phyloP scores from a whole-genome alignment of 2,329 filamentous ascomycete species.

The Reticulascus tulasneorum region DNA sequence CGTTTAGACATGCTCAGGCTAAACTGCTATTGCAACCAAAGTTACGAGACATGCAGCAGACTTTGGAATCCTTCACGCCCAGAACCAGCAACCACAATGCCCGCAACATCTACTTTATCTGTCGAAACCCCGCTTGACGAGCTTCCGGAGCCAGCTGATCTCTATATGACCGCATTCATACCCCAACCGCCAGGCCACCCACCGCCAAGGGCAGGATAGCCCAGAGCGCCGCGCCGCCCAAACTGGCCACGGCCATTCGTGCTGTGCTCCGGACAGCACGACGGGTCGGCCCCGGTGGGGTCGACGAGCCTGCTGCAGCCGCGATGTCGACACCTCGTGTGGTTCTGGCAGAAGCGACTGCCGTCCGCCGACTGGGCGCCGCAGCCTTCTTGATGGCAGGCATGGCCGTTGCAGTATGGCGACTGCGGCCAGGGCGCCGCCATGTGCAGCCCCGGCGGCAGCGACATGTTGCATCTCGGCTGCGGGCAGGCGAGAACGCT shows the following conservation, averaged over 20 bases:
- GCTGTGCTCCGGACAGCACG: constrained; percentile 8
- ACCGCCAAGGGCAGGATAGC: constrained; percentile 1
- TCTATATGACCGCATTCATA: constrained; percentile 7
- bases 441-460: neutral
- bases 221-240: constrained; percentile 2
- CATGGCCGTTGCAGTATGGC: constrained; percentile 10
- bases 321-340: constrained; percentile 7
- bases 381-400: constrained; percentile 7
- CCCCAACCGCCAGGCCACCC: constrained; percentile 8
- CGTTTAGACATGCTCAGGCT: too few relatives aligned
- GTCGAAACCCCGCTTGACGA: too few relatives aligned
- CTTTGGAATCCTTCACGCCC: too few relatives aligned
- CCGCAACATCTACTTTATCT: too few relatives aligned
- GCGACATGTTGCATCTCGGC: neutral
- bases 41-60: too few relatives aligned
- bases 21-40: too few relatives aligned
- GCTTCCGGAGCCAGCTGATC: too few relatives aligned
- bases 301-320: constrained; percentile 7
- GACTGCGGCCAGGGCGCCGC: constrained; percentile 2
- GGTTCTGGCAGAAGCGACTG: constrained; percentile 4
- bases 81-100: too few relatives aligned
- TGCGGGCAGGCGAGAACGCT: constrained; percentile 14
- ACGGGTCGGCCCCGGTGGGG: constrained; percentile 2
- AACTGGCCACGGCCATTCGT: neutral
- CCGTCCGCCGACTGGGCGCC: neutral